Conservation (phyloP, 2,329 filamentous ascomycete species). For the Colletotrichum shisoi region DNA sequence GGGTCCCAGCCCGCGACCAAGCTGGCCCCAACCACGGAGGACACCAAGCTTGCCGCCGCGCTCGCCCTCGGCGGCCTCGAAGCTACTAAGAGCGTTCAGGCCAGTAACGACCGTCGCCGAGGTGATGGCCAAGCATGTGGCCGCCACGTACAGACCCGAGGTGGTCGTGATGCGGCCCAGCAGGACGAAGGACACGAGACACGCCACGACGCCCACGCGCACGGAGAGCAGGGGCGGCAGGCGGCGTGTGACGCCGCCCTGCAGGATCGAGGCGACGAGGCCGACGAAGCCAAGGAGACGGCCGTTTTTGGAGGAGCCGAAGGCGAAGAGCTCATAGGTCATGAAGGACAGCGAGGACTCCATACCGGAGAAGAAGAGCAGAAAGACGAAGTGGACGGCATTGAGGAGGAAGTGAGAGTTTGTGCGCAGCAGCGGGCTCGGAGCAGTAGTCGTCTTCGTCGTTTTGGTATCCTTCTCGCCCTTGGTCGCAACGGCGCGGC, state of each 20-base stretch:
- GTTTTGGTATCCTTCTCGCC: conserved; percentile 7
- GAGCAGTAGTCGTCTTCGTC: conserved; percentile 40
- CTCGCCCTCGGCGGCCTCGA: conserved; percentile 82
- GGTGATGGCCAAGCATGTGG: conserved; percentile 84
- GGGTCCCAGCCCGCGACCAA: conserved; percentile 85
- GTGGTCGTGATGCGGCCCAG: conserved; percentile 75
- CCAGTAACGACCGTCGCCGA: conserved; percentile 95
- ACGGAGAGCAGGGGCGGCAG: conserved; percentile 83
- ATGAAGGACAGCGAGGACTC: conserved; percentile 98
- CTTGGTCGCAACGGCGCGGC: conserved; percentile 29
- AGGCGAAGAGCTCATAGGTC: conserved; percentile 92
- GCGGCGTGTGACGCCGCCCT: conserved; percentile 88
- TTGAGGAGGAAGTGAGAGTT: conserved; percentile 88
- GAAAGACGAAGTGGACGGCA: conserved; percentile 84
- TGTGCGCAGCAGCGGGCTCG: conserved; percentile 61
- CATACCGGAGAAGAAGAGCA: conserved; percentile 97
- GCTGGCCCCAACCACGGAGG: conserved; percentile 82
- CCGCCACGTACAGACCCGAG: conserved; percentile 78
- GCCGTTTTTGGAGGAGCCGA: conserved; percentile 81
- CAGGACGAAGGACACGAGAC: conserved; percentile 80
- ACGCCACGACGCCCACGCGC: conserved; percentile 78
- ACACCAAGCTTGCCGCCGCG: conserved; percentile 86
- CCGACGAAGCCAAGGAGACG: conserved; percentile 89
- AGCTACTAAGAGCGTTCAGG: conserved; percentile 88
- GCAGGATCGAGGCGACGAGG: conserved; percentile 87